Evolutionary conservation across 164 flowering plant genomes (phyloP).

Genomic region (Piper betle): DNA sequence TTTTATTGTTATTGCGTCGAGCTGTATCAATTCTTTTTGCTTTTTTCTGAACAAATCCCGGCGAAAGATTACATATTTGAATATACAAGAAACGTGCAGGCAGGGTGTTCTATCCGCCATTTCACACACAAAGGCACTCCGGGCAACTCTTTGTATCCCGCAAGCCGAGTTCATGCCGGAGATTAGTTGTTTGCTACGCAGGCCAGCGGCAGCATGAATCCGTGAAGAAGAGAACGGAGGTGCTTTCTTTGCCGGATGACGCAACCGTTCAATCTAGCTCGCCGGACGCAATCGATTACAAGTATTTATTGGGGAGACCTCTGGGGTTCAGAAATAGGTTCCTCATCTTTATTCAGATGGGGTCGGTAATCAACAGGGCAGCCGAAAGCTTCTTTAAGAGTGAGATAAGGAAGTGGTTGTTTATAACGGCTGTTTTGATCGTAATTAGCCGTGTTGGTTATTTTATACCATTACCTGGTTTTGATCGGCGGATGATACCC

Average conservation of each 20-base stretch:
- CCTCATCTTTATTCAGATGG: conserved; percentile 51
- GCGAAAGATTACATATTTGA: too few relatives aligned
- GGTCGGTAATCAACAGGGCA: conserved; percentile 70
- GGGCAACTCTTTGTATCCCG: background rate
- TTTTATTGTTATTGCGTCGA: too few relatives aligned
- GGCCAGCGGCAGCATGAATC: background rate
- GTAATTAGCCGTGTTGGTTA: conserved; percentile 75
- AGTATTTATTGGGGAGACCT: conserved; percentile 14
- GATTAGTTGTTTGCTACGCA: background rate
- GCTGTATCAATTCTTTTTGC: too few relatives aligned
- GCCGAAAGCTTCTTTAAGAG: conserved; percentile 91
- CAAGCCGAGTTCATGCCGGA: background rate
- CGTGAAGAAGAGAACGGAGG: background rate
- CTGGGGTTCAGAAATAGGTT: conserved; percentile 56
- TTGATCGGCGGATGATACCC: conserved; percentile 78
- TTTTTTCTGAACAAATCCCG: too few relatives aligned
- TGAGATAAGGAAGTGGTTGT: conserved; percentile 86
- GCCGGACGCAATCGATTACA: conserved; percentile 8
- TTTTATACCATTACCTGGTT: conserved; percentile 86
- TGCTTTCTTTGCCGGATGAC: conserved; percentile 8
- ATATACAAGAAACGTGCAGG: background rate
- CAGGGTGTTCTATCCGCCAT: background rate
- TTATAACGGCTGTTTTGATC: conserved; percentile 62
- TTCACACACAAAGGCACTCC: background rate
- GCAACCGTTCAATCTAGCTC: conserved; percentile 8